These are phyloP conservation scores for Trichaptum fuscoviolaceum DNA, from an alignment of 768 basidiomycete species.

Conservation along the genomic window DNA sequence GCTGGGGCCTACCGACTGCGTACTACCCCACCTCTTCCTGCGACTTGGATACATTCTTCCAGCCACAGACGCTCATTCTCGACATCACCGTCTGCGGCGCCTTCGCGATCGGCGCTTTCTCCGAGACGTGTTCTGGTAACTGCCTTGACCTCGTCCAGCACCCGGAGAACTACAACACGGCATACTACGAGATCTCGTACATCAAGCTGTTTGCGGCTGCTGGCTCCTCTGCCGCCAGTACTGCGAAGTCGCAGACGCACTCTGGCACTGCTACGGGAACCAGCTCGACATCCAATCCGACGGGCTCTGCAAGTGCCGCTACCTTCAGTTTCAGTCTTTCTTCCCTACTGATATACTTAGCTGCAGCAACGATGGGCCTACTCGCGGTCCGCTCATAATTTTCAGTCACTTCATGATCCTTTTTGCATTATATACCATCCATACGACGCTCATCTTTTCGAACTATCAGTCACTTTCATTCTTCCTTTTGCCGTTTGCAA, in stretches of 20 bases:
- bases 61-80: constrained; percentile 24
- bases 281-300: neutral
- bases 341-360: neutral
- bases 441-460: too few relatives aligned
- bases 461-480: too few relatives aligned
- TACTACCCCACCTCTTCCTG: constrained; percentile 24
- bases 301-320: neutral
- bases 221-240: neutral
- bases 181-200: constrained; percentile 13
- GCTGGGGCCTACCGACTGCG: constrained; percentile 25
- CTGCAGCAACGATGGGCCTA: neutral
- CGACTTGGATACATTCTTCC: constrained; percentile 17
- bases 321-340: neutral
- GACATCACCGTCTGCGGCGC: constrained; percentile 23
- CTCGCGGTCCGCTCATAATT: neutral
- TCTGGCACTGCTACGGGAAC: neutral
- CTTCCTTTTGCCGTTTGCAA: too few relatives aligned
- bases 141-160: constrained; percentile 9
- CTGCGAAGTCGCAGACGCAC: neutral
- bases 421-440: neutral
- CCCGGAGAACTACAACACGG: constrained; percentile 12
- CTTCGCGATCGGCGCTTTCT: constrained; percentile 8
- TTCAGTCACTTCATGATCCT: neutral
- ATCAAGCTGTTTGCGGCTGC: neutral
- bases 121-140: constrained; percentile 6